Percentiles rank a stretch among this genome's conserved stretches.
phyloP scores from a whole-genome alignment of 306 rosid species.

The Lathyrus tuberosus region DNA sequence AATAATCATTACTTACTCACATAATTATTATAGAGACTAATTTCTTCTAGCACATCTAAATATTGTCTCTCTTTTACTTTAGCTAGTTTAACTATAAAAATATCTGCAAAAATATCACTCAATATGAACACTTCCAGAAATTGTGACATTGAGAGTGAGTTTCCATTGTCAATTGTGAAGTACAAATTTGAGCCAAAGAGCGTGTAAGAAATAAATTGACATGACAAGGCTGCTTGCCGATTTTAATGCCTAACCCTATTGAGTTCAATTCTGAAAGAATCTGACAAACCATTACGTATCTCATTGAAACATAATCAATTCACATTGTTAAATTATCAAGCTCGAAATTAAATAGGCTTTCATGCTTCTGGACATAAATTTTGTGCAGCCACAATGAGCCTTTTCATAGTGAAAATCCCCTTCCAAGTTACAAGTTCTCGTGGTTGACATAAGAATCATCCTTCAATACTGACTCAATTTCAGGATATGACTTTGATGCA shows the following conservation, averaged over 20 bases:
- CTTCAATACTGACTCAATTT: constrained; percentile 44
- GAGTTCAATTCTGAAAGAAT: neutral
- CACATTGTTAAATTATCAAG: constrained; percentile 22
- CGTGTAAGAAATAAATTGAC: neutral
- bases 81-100: neutral
- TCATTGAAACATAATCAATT: constrained; percentile 19
- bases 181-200: neutral
- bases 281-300: constrained; percentile 3
- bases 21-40: neutral
- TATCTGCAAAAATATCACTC: too few relatives aligned
- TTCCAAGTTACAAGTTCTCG: constrained; percentile 11
- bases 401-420: constrained; percentile 10
- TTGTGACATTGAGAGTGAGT: neutral
- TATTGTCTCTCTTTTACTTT: neutral
- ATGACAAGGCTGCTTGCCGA: neutral
- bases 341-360: constrained; percentile 2
- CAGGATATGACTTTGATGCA: constrained; percentile 47
- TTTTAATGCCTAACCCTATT: constrained; percentile 15
- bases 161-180: constrained; percentile 1
- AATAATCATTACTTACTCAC: too few relatives aligned
- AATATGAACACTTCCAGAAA: too few relatives aligned
- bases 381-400: too few relatives aligned
- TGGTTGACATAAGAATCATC: constrained; percentile 36
- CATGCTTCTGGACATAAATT: too few relatives aligned
- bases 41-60: neutral